phyloP scores from a whole-genome alignment of 768 basidiomycete genomes.

The Lactarius trivialis region DNA sequence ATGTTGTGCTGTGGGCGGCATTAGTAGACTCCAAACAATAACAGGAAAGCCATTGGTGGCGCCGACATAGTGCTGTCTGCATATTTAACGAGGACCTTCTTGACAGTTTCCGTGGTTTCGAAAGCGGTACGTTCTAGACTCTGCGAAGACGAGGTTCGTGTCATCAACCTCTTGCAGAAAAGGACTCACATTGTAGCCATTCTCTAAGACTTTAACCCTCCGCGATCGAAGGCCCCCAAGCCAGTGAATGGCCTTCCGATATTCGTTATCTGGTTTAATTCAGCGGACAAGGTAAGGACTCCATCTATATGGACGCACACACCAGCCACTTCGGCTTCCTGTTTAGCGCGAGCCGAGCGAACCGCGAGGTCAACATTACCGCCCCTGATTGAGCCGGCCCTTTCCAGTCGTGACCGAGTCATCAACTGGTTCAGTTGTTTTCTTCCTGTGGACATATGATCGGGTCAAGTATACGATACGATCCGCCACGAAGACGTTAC shows the following conservation, averaged over 20 bases:
- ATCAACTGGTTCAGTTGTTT: conserved; percentile 81
- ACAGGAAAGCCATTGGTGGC: background rate
- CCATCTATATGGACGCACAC: conserved; percentile 32
- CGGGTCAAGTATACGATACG: background rate
- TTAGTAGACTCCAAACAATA: background rate
- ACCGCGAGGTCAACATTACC: conserved; percentile 61
- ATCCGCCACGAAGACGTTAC: conserved; percentile 29
- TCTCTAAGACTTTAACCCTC: conserved; percentile 73
- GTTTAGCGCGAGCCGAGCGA: conserved; percentile 72
- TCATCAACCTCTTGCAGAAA: background rate
- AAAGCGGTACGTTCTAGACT: conserved; percentile 74
- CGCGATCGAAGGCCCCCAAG: conserved; percentile 79
- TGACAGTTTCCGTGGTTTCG: conserved; percentile 61
- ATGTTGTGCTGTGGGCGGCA: conserved; percentile 55
- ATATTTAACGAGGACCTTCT: conserved; percentile 62
- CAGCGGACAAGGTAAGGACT: background rate
- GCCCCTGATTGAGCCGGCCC: conserved; percentile 48
- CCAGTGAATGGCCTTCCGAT: conserved; percentile 84
- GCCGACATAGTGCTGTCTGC: conserved; percentile 72
- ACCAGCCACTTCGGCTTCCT: conserved; percentile 91
- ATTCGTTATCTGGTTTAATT: conserved; percentile 68
- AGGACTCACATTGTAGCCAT: conserved; percentile 65
- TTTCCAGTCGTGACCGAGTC: conserved; percentile 78
- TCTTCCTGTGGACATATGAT: conserved; percentile 48
- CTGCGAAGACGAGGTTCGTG: conserved; percentile 38